These are phyloP conservation scores for Hericium coralloides DNA, from an alignment of 768 basidiomycete species.

Conservation along the genomic window DNA sequence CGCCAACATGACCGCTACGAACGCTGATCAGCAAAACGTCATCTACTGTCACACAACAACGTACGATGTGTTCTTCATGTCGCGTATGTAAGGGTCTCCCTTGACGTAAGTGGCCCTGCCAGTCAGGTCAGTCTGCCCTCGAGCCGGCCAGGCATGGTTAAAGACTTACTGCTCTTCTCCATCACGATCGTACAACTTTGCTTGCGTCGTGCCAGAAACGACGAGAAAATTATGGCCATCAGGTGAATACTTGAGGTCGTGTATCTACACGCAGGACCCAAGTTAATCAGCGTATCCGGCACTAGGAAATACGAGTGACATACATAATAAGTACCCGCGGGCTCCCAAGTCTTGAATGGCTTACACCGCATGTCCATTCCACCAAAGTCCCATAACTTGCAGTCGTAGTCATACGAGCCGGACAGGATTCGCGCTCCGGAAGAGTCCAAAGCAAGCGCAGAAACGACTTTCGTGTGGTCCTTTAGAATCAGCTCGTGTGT, in stretches of 20 bases:
- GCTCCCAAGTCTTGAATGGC: constrained; percentile 96
- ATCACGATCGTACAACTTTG: constrained; percentile 86
- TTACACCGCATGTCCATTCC: constrained; percentile 89
- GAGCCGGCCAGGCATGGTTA: constrained; percentile 7
- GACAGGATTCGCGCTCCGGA: constrained; percentile 87
- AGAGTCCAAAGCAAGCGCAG: constrained; percentile 86
- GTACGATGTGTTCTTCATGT: constrained; percentile 97
- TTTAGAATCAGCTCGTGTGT: constrained; percentile 89
- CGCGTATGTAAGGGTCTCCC: constrained; percentile 96
- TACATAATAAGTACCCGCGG: constrained; percentile 88
- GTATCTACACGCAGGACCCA: constrained; percentile 44
- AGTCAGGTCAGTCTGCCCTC: constrained; percentile 42
- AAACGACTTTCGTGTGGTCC: constrained; percentile 94
- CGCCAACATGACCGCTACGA: constrained; percentile 85
- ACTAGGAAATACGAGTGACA: constrained; percentile 14
- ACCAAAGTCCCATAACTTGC: constrained; percentile 98
- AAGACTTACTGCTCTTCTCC: constrained; percentile 82
- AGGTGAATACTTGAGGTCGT: constrained; percentile 84
- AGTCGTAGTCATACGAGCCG: constrained; percentile 96
- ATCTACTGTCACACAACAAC: constrained; percentile 20
- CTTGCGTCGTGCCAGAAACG: constrained; percentile 80
- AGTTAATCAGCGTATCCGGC: constrained; percentile 6
- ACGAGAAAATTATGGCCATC: constrained; percentile 82
- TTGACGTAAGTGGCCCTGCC: constrained; percentile 73
- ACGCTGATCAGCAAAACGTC: constrained; percentile 4